Evolutionary conservation across 495 filamentous ascomycete species (phyloP).

Genomic region (Neurospora hispaniola): DNA sequence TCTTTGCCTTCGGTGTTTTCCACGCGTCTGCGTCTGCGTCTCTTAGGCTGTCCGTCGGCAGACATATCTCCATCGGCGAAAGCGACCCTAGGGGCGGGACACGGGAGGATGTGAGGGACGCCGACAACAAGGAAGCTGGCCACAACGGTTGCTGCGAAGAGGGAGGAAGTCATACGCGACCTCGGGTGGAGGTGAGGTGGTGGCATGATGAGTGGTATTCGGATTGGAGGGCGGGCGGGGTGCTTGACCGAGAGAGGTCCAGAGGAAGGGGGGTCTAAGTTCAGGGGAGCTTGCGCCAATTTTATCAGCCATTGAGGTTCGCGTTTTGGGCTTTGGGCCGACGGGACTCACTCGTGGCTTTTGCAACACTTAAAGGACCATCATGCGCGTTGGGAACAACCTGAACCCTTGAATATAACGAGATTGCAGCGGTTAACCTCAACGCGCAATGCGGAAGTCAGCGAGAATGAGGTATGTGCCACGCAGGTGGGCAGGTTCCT

Average conservation of each 20-base stretch:
- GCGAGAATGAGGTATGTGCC: background rate
- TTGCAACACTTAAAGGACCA: background rate
- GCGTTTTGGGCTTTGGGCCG: background rate
- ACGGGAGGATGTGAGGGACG: conserved; percentile 86
- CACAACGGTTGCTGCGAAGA: conserved; percentile 92
- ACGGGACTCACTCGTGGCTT: background rate
- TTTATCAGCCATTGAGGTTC: conserved; percentile 1
- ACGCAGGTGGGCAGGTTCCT: background rate
- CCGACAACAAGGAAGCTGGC: conserved; percentile 85
- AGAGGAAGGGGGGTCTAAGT: background rate
- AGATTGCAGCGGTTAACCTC: background rate
- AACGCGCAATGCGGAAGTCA: background rate
- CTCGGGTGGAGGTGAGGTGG: conserved; percentile 87
- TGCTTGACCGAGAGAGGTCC: background rate
- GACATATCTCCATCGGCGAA: conserved; percentile 59
- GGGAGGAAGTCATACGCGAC: conserved; percentile 78
- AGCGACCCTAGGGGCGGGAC: conserved; percentile 69
- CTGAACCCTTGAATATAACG: background rate
- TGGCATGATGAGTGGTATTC: conserved; percentile 48
- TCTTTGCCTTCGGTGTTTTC: conserved; percentile 23
- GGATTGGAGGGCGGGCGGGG: background rate
- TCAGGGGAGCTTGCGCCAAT: conserved; percentile 7
- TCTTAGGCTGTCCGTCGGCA: conserved; percentile 36
- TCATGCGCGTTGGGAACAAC: background rate
- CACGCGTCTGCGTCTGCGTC: conserved; percentile 30